phyloP scores from a whole-genome alignment of 306 rosid genomes.

The Neltuma alba region DNA sequence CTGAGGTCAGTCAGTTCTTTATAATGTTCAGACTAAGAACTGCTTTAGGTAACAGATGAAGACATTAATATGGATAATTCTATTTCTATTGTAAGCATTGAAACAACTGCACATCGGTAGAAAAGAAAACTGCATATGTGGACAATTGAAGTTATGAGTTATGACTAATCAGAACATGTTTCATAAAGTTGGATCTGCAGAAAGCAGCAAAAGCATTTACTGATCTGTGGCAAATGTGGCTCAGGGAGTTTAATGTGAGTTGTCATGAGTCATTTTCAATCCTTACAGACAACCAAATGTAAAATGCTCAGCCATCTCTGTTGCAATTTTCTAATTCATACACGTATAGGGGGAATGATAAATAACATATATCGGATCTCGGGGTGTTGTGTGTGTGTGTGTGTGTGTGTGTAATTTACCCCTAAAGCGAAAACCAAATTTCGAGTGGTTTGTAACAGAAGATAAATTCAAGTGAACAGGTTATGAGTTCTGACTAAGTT shows the following conservation, averaged over 20 bases:
- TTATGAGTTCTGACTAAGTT: neutral
- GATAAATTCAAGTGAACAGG: neutral
- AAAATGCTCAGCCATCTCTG: neutral
- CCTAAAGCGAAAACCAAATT: neutral
- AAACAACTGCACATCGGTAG: neutral
- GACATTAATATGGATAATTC: neutral
- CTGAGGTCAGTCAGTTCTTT: neutral
- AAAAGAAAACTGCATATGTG: neutral
- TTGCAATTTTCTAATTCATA: neutral
- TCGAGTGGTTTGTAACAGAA: neutral
- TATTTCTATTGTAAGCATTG: neutral
- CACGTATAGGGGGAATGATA: neutral
- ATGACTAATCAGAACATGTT: constrained; percentile 2
- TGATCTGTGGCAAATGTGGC: neutral
- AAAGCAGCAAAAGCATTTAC: constrained; percentile 3
- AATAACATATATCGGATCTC: neutral
- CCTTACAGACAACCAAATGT: neutral
- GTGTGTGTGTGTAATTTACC: too few relatives aligned
- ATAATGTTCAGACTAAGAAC: neutral
- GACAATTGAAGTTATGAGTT: neutral
- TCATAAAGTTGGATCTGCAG: constrained; percentile 5
- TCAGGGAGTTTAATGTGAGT: neutral
- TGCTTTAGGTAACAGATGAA: neutral
- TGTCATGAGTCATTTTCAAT: neutral
- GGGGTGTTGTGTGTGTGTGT: too few relatives aligned